Evolutionary conservation across 768 basidiomycete species (phyloP).

Genomic region (Tephrocybe sp.): DNA sequence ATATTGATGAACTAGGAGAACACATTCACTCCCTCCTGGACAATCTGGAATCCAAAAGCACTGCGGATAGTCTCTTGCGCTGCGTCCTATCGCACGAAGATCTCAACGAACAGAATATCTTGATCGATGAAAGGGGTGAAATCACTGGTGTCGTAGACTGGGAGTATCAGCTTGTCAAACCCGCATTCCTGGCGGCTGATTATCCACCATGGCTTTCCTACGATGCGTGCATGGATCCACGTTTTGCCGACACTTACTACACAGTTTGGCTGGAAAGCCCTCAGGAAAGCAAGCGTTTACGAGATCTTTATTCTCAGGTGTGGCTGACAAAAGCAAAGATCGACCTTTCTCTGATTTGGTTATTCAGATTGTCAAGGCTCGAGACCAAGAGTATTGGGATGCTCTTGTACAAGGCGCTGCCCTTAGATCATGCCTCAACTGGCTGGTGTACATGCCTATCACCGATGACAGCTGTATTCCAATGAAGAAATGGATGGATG

Average conservation of each 20-base stretch:
- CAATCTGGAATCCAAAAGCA: not conserved
- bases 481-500: no score
- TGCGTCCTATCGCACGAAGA: slow-evolving; percentile 3
- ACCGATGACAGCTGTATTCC: no score
- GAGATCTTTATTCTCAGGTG: slow-evolving; percentile 8
- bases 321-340: not conserved
- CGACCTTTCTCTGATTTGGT: not conserved
- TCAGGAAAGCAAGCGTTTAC: slow-evolving; percentile 5
- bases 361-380: slow-evolving; percentile 6
- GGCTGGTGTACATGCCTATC: no score
- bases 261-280: slow-evolving; percentile 8
- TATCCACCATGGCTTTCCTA: slow-evolving; percentile 2
- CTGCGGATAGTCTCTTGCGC: not conserved
- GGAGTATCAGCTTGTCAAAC: no score
- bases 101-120: not conserved
- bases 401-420: slow-evolving; percentile 6
- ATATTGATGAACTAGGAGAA: no score
- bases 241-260: not conserved
- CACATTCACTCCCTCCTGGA: not conserved
- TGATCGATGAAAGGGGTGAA: not conserved
- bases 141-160: no score
- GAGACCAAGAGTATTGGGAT: slow-evolving; percentile 4
- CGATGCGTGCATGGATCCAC: not conserved
- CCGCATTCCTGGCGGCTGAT: no score
- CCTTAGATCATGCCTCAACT: slow-evolving; percentile 5